Evolutionary conservation across 1,284 basidiomycete species (phyloP), one percentile per base, ranked within the genome.

Genomic region (Uromyces viciae-fabae): DNA sequence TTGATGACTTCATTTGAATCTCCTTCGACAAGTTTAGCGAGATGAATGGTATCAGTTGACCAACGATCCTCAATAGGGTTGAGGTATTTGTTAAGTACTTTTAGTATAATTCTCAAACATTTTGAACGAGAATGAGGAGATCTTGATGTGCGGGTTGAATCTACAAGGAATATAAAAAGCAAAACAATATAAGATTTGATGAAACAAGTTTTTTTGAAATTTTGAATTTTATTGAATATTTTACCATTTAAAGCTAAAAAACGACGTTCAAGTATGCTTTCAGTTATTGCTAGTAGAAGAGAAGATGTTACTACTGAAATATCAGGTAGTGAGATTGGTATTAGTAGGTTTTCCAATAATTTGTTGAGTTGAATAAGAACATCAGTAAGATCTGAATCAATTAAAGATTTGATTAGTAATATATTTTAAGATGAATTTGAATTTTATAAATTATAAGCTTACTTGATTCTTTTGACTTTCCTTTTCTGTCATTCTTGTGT

Each of bases 221-320:
- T 11, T 11, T 14, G 11, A n/a, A 25, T 15, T 60, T 25, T 49
- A 25, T n/a, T 9, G 11, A 49, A 46, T 40, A 46, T 25, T 11
- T 43, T 66, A 77, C 75, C 75, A 69, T 77, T 40, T 38, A 68
- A 69, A 4, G 60, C 25, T 42, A 77, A 56, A 42, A 77, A 77
- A 28, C 75, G 60, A 14, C 75, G 42, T 66, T 77, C 42, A 25
- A 77, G 64, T 5, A 77, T 68, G 49, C 62, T 68, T 77, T 77
- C 75, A 11, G 69, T 22, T 11, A 77, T 52, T 7, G 75, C 75
- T 52, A 77, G n/a, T 25, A 77, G 31, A 25, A 77, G 52, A 69
- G 75, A 77, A 5, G 75, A 64, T 0, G 75, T 77, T 38, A 49
- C 64, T 19, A 77, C 49, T 14, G 75, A 42, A 22, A 77, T 31